Conservation (phyloP, 2,329 filamentous ascomycete species). For the Chaetoscypha palmicola region DNA sequence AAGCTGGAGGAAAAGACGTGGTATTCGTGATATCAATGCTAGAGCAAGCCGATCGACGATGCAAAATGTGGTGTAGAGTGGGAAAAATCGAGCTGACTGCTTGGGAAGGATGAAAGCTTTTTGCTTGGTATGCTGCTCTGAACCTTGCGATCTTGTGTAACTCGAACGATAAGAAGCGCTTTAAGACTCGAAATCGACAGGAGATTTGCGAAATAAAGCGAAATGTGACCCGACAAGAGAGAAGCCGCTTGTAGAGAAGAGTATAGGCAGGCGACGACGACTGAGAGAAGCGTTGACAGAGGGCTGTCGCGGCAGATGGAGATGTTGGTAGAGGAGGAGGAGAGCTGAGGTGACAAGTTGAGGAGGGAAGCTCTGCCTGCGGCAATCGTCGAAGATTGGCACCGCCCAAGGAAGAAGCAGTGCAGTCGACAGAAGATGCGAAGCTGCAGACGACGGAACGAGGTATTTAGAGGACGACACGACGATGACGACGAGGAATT, state of each 20-base stretch:
- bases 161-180: constrained; percentile 28
- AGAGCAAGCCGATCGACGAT: constrained; percentile 12
- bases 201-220: constrained; percentile 26
- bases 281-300: constrained; percentile 24
- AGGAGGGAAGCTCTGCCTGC: background rate
- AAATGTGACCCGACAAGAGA: constrained; percentile 25
- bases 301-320: constrained; percentile 12
- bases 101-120: constrained; percentile 18
- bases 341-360: constrained; percentile 19
- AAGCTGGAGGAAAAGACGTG: constrained; percentile 15
- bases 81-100: constrained; percentile 18
- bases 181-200: constrained; percentile 24
- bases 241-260: constrained; percentile 23
- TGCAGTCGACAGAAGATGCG: background rate
- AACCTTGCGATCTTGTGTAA: constrained; percentile 23
- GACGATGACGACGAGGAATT: constrained; percentile 22
- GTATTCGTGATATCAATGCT: constrained; percentile 22
- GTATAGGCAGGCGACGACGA: constrained; percentile 16
- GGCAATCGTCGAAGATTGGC: background rate
- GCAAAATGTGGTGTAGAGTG: constrained; percentile 17
- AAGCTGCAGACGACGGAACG: constrained; percentile 3
- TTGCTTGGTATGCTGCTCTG: constrained; percentile 19
- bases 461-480: constrained; percentile 15
- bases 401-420: background rate
- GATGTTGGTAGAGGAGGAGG: constrained; percentile 15